Evolutionary conservation across 257 asterid species (phyloP), one percentile per base, ranked within the genome.

Genomic region (Solanum corneliomulleri): DNA sequence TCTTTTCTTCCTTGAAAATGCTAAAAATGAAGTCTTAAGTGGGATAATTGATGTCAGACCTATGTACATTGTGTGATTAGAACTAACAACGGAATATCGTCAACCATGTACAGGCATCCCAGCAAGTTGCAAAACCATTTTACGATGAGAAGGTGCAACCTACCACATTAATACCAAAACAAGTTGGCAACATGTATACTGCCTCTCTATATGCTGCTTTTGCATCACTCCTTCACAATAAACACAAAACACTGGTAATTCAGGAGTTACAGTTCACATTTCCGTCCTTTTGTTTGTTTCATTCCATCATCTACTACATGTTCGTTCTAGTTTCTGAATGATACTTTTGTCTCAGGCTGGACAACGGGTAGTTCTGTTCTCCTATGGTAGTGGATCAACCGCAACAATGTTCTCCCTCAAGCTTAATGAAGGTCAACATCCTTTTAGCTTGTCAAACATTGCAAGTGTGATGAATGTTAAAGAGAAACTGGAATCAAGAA

Each of bases 181-280:
- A 97, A 93, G 98, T 97, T 6, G 99, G 99, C 60, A 97, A 97
- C 91, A 97, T 97, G 99, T 97, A 96, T 86, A 97, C 99, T 31
- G 99, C 99, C 85, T 97, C 99, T 4, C 91, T 97, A 29, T 97
- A 97, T 89, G 99, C 99, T 31, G 99, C 99, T 87, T 94, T 97
- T 90, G 98, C 96, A 70, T 97, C 99, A 37, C 96, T 97, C 83
- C 87, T 97, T 89, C 98, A 97, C 94, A 95, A 92, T 85, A 95
- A 97, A 71, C 86, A 86, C 27, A 92, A 87, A 91, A 80, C 98
- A 76, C 89, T 97, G 97, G 99, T 97, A 95, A 90, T 84, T 82
- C 14, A 87, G 85, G 78, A 56, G 69, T 70, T 31, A 81, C 82
- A 70, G 66, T 47, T 37, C 11, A 37, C 16, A 82, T 20, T 37